Percentiles rank a stretch among this genome's conserved stretches.
Evolutionary conservation across 2,329 filamentous ascomycete genomes (phyloP).

Genomic region (Cladobotryum mycophilum): DNA sequence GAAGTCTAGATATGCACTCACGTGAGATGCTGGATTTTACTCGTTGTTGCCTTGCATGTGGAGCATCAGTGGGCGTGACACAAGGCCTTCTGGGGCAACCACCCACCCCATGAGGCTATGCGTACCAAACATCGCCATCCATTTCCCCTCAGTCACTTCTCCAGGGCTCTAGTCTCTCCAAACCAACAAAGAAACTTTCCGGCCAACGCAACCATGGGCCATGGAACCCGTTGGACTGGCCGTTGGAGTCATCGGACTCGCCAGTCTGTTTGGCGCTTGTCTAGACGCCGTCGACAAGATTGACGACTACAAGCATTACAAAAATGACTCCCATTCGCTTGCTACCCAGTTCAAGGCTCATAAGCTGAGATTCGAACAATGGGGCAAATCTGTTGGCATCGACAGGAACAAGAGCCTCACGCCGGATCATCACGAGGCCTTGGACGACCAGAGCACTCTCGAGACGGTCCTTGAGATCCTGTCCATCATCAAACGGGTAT

Average conservation of each 20-base stretch:
- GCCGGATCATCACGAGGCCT: slow-evolving; percentile 8
- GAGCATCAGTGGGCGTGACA: too few species aligned
- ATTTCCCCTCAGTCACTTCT: too few species aligned
- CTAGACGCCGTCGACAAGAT: slow-evolving; percentile 16
- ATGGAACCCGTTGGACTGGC: slow-evolving; percentile 17
- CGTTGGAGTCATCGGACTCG: slow-evolving; percentile 15
- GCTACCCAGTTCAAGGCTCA: slow-evolving; percentile 12
- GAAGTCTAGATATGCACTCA: too few species aligned
- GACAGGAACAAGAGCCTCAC: background rate
- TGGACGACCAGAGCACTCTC: slow-evolving; percentile 6
- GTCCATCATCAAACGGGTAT: slow-evolving; percentile 2
- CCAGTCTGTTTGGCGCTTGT: slow-evolving; percentile 17
- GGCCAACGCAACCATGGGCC: background rate
- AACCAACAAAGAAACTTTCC: background rate
- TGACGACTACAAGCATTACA: slow-evolving; percentile 13
- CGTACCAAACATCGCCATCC: too few species aligned
- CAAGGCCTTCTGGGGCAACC: too few species aligned
- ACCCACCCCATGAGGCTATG: too few species aligned
- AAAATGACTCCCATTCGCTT: slow-evolving; percentile 10
- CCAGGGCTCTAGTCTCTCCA: too few species aligned
- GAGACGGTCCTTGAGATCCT: slow-evolving; percentile 3
- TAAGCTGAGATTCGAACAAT: slow-evolving; percentile 15
- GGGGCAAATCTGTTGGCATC: slow-evolving; percentile 18
- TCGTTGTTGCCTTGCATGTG: too few species aligned
- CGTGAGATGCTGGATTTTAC: too few species aligned